Base-by-base conservation (phyloP, 2,329 filamentous ascomycete genomes). In the Bimuria novae-zelandiae region DNA sequence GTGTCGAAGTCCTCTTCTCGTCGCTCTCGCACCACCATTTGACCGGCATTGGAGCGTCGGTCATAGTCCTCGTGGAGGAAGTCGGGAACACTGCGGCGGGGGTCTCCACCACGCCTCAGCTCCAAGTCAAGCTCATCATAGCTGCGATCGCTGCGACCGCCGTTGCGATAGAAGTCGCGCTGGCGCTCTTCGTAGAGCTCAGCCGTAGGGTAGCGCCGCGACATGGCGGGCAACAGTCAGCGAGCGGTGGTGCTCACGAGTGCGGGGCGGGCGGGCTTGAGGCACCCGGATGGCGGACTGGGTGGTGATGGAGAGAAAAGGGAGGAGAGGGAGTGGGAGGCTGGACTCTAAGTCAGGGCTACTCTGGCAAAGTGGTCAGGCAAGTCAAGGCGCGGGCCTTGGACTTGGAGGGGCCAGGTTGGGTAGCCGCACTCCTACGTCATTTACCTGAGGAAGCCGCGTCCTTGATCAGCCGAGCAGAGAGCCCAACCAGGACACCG, bases 111-210 rank as follows among this genome's bases (percentile, higher is more conserved):
- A 47, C 65, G 62, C 60, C 69, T 63, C 50, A 80, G 72, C 59
- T 82, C 80, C 37, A 80, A 55, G 52, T 83, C 80, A 39, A 80
- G 69, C 44, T 81, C 79, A 25, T 80, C 78, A 58, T 80, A 80
- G 61, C 77, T 77, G 63, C 73, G 75, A 12, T 68, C 63, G 59
- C 63, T 70, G 62, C 72, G 73, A 56, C 66, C 64, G 56, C 70
- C 68, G 54, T 70, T 75, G 61, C 75, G 73, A 56, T 79, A 78
- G 58, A 80, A 77, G 58, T 81, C 79, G 56, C 78, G 73, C 62
- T 80, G 75, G 49, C 77, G 75, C 62, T 80, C 77, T 46, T 79
- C 77, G 61, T 79, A 79, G 60, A 76, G 69, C 63, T 79, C 77
- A 51, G 77, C 73, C 29, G 75, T 74, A 29, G 74, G 75, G 59